These are phyloP conservation scores for Aspergillus coremiiformis DNA, from an alignment of 495 filamentous ascomycete species.

Conservation along the genomic window DNA sequence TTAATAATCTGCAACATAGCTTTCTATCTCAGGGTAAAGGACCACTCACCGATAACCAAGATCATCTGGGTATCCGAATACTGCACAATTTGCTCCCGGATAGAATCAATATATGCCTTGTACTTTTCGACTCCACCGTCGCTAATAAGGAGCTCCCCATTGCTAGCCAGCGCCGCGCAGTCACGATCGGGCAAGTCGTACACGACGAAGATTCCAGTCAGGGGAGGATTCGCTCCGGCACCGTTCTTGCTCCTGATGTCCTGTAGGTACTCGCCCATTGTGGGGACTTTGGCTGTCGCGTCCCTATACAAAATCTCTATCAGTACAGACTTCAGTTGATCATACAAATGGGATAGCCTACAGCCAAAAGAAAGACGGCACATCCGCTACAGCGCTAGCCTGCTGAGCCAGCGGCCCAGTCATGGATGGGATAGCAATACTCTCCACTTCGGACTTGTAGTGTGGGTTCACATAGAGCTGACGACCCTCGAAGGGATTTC, in stretches of 20 bases:
- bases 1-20: conserved; percentile 19
- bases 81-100: conserved; percentile 21
- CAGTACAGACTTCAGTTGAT: not conserved
- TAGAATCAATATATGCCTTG: conserved; percentile 64
- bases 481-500: conserved; percentile 48
- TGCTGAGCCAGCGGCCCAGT: conserved; percentile 28
- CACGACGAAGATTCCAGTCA: conserved; percentile 55
- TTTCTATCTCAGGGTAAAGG: conserved; percentile 31
- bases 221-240: conserved; percentile 41
- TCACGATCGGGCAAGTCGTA: conserved; percentile 75
- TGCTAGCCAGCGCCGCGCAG: conserved; percentile 68
- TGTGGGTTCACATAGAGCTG: conserved; percentile 50
- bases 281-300: conserved; percentile 51
- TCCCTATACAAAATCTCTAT: conserved; percentile 30
- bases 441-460: conserved; percentile 49
- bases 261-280: conserved; percentile 47
- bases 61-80: conserved; percentile 28
- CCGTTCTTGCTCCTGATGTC: conserved; percentile 51
- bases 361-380: conserved; percentile 68
- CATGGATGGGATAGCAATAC: conserved; percentile 45
- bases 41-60: conserved; percentile 48
- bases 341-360: conserved; percentile 27
- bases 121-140: conserved; percentile 53
- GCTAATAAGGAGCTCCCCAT: conserved; percentile 63
- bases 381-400: conserved; percentile 49